These are phyloP conservation scores for Hypomontagnella monticulosa DNA, from an alignment of 495 filamentous ascomycete species.

Conservation along the genomic window DNA sequence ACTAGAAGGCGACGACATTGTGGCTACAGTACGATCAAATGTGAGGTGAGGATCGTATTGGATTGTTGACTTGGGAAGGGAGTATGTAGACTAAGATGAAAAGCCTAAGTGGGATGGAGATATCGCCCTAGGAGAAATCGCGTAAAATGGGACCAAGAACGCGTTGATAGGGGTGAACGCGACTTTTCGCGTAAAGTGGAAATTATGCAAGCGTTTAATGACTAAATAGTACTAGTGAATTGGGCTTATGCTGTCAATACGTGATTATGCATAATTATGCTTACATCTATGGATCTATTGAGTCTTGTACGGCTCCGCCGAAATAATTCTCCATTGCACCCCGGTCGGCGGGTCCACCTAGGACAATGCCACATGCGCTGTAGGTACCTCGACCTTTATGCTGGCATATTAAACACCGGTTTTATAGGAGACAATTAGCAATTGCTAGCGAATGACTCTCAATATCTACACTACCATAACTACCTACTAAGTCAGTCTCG, in stretches of 20 bases:
- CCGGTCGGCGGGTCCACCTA: too few species aligned
- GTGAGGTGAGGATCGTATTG: background rate
- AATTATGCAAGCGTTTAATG: constrained; percentile 28
- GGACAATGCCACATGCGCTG: constrained; percentile 40
- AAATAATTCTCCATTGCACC: constrained; percentile 36
- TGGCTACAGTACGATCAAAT: constrained; percentile 27
- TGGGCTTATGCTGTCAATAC: constrained; percentile 1
- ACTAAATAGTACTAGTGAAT: constrained; percentile 6
- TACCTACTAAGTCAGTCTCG: background rate
- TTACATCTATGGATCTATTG: background rate
- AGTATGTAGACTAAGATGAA: background rate
- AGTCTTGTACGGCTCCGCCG: constrained; percentile 32
- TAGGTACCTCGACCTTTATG: constrained; percentile 25
- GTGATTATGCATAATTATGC: constrained; percentile 1
- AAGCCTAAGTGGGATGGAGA: constrained; percentile 19
- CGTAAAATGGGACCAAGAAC: constrained; percentile 23
- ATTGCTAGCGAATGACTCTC: constrained; percentile 10
- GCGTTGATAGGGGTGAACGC: constrained; percentile 33
- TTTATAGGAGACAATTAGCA: constrained; percentile 24
- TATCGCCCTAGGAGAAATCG: constrained; percentile 29
- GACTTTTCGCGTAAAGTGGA: constrained; percentile 44
- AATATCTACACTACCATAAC: constrained; percentile 11
- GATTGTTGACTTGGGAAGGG: constrained; percentile 20
- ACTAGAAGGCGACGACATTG: constrained; percentile 69
- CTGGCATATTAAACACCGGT: constrained; percentile 7